phyloP scores from a whole-genome alignment of 768 basidiomycete genomes.

The Kwoniella pini region DNA sequence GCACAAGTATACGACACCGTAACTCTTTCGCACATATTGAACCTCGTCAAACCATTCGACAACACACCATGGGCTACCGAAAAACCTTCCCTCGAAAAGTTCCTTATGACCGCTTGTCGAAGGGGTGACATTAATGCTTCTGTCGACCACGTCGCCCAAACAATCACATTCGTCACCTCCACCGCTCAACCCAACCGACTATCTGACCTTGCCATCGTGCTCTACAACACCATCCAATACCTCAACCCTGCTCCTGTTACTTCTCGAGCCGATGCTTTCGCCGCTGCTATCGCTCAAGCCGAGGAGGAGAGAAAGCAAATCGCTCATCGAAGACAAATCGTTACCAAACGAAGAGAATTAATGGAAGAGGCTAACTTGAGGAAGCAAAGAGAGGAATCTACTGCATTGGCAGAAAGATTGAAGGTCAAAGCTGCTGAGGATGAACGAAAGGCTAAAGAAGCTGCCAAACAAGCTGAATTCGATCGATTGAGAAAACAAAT shows the following conservation, averaged over 20 bases:
- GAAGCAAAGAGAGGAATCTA: constrained; percentile 85
- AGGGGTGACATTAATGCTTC: constrained; percentile 81
- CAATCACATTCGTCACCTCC: constrained; percentile 69
- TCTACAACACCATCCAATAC: constrained; percentile 69
- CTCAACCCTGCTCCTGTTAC: constrained; percentile 57
- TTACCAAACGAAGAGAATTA: constrained; percentile 80
- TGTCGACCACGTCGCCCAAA: constrained; percentile 83
- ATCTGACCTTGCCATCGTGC: constrained; percentile 68
- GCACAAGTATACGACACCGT: constrained; percentile 89
- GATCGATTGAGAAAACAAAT: constrained; percentile 59
- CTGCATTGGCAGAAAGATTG: constrained; percentile 69
- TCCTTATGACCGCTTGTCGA: constrained; percentile 87
- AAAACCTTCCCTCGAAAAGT: constrained; percentile 77
- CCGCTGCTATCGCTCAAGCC: constrained; percentile 58
- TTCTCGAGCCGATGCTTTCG: constrained; percentile 58
- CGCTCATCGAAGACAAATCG: constrained; percentile 72
- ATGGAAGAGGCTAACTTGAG: constrained; percentile 78
- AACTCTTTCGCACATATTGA: constrained; percentile 72
- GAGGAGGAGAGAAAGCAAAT: constrained; percentile 54
- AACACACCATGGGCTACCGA: constrained; percentile 60
- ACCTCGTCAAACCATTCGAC: constrained; percentile 72
- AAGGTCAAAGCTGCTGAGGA: constrained; percentile 66
- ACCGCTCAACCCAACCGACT: constrained; percentile 61
- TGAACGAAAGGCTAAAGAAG: constrained; percentile 67
- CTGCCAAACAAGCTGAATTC: constrained; percentile 62